Conservation (phyloP, 495 filamentous ascomycete genomes). For the Talaromyces borbonicus region DNA sequence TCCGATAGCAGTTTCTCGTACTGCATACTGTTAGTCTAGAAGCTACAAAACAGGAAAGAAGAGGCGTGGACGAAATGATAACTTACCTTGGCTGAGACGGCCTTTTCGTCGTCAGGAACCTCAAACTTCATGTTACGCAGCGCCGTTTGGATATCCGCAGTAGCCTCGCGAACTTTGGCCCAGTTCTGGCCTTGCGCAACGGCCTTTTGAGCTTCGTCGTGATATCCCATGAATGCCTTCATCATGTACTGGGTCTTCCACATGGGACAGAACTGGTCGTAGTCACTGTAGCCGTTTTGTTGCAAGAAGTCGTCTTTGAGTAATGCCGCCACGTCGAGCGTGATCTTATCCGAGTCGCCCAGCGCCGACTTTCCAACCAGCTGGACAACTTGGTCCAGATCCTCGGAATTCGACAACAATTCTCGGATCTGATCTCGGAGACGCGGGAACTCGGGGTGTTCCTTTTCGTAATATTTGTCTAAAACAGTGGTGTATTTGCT, state of each 20-base stretch:
- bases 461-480: slow-evolving; percentile 86
- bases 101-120: slow-evolving; percentile 67
- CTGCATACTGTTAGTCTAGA: slow-evolving; percentile 26
- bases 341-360: slow-evolving; percentile 97
- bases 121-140: slow-evolving; percentile 95
- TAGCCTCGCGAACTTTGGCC: slow-evolving; percentile 86
- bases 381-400: slow-evolving; percentile 97
- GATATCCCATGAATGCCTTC: slow-evolving; percentile 96
- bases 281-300: slow-evolving; percentile 98
- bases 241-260: slow-evolving; percentile 99
- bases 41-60: background rate
- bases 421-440: slow-evolving; percentile 88
- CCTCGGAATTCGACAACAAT: slow-evolving; percentile 87
- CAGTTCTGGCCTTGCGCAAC: slow-evolving; percentile 81
- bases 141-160: slow-evolving; percentile 69
- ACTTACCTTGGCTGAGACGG: slow-evolving; percentile 67
- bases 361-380: slow-evolving; percentile 94
- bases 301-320: slow-evolving; percentile 99
- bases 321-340: slow-evolving; percentile 80
- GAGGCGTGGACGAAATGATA: too few relatives aligned
- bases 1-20: slow-evolving; percentile 85
- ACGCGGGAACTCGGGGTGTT: slow-evolving; percentile 87
- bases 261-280: slow-evolving; percentile 96
- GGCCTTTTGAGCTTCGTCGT: slow-evolving; percentile 95
- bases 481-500: slow-evolving; percentile 87